Evolutionary conservation across 2,329 filamentous ascomycete species (phyloP).

Genomic region (Paraphoma sp.): DNA sequence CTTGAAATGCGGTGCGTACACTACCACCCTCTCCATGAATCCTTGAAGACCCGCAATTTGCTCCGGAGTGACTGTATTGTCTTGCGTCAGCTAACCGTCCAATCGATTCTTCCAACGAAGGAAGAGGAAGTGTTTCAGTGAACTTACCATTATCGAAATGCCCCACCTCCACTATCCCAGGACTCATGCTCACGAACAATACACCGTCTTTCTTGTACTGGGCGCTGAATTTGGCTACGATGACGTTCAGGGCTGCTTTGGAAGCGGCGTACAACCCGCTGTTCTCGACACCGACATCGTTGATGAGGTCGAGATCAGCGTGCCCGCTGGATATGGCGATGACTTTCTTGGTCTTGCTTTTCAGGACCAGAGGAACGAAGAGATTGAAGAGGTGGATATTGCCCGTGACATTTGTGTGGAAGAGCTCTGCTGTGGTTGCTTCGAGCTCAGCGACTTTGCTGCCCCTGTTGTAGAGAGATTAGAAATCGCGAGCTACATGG

Average conservation of each 20-base stretch:
- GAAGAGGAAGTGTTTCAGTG: no score
- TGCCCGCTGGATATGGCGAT: slow-evolving; percentile 58
- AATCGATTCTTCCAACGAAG: not conserved
- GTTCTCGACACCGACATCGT: slow-evolving; percentile 44
- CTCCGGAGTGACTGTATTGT: slow-evolving; percentile 16
- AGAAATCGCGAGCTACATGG: not conserved
- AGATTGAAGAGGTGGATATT: slow-evolving; percentile 61
- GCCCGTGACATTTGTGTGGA: slow-evolving; percentile 60
- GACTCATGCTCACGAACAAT: slow-evolving; percentile 60
- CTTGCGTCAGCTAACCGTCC: not conserved
- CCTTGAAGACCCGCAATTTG: slow-evolving; percentile 27
- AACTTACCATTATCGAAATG: slow-evolving; percentile 28
- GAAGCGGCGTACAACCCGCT: slow-evolving; percentile 54
- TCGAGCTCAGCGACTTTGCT: not conserved
- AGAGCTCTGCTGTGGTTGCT: slow-evolving; percentile 20
- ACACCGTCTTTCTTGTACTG: slow-evolving; percentile 59
- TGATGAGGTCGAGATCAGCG: slow-evolving; percentile 55
- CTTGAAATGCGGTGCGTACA: slow-evolving; percentile 20
- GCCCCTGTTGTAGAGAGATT: not conserved
- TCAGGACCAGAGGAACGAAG: slow-evolving; percentile 61
- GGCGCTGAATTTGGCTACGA: slow-evolving; percentile 55
- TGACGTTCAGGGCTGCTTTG: slow-evolving; percentile 62
- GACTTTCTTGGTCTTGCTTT: slow-evolving; percentile 62
- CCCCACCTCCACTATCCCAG: slow-evolving; percentile 59
- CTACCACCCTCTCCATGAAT: slow-evolving; percentile 32